These are phyloP conservation scores for Colletotrichum sp. DNA, from an alignment of 2,329 filamentous ascomycete genomes.

Conservation along the genomic window DNA sequence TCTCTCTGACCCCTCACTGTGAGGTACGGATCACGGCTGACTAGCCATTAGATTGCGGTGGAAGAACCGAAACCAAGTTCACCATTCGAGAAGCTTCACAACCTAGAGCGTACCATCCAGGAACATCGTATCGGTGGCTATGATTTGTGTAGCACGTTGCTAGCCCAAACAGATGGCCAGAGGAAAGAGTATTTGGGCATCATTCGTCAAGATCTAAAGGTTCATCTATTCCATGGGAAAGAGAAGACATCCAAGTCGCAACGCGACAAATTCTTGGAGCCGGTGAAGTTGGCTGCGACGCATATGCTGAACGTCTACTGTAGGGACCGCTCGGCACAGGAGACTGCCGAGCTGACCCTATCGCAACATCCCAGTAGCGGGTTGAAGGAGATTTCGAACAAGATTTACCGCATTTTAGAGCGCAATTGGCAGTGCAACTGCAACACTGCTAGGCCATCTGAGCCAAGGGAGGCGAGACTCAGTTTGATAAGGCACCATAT, in stretches of 20 bases:
- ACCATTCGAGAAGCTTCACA: not conserved
- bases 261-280: not conserved
- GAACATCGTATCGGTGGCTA: not conserved
- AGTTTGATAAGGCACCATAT: not conserved
- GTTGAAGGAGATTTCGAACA: not conserved
- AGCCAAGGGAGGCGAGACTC: not conserved
- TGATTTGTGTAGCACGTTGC: fast-evolving
- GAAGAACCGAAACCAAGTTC: fast-evolving
- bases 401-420: not conserved
- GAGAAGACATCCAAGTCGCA: not conserved
- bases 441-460: not conserved
- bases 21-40: fast-evolving
- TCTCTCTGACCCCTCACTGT: not conserved
- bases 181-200: fast-evolving
- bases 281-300: not conserved
- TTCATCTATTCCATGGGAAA: not conserved
- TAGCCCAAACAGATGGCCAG: not conserved
- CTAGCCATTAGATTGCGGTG: fast-evolving
- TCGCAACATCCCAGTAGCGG: not conserved
- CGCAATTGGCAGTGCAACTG: not conserved
- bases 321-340: not conserved
- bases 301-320: not conserved
- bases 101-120: not conserved
- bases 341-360: not conserved
- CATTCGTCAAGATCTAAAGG: not conserved